These are phyloP conservation scores for Zasmidium angulare DNA, from an alignment of 2,329 filamentous ascomycete genomes.

Conservation along the genomic window DNA sequence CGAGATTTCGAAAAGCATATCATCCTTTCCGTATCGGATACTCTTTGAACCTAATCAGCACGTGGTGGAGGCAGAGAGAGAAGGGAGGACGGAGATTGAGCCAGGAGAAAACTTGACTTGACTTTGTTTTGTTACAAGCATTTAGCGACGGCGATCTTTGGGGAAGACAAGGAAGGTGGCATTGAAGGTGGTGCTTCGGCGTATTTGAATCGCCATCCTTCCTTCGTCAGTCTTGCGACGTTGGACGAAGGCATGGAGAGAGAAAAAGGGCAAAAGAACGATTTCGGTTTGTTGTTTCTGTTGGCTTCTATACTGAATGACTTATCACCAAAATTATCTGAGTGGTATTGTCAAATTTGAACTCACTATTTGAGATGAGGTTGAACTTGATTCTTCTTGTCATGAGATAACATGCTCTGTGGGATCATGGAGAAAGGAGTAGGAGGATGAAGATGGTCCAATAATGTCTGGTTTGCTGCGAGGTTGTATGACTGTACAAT, in stretches of 20 bases:
- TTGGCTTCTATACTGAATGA: too few relatives aligned
- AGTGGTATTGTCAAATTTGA: too few relatives aligned
- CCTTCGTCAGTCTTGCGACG: too few relatives aligned
- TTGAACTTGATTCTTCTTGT: too few relatives aligned
- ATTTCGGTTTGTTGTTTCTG: conserved; percentile 4
- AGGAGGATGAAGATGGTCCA: too few relatives aligned
- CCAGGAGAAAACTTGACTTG: background rate
- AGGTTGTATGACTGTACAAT: too few relatives aligned
- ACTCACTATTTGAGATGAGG: too few relatives aligned
- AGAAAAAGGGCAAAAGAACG: background rate
- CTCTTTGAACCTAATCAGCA: conserved; percentile 26
- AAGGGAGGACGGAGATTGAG: background rate
- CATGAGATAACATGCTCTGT: too few relatives aligned
- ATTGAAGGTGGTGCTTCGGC: background rate
- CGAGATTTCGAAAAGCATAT: conserved; percentile 19
- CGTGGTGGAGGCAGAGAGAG: background rate
- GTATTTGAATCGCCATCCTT: background rate
- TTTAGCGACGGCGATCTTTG: conserved; percentile 25
- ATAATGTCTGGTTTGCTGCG: too few relatives aligned
- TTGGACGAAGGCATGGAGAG: too few relatives aligned
- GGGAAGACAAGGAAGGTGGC: background rate
- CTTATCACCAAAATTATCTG: too few relatives aligned
- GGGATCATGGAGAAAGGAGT: too few relatives aligned
- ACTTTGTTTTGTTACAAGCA: conserved; percentile 15
- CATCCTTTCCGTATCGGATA: conserved; percentile 25